Evolutionary conservation across 2,329 filamentous ascomycete genomes (phyloP), one percentile per base, ranked within the genome.

Genomic region (Zasmidium cellare): DNA sequence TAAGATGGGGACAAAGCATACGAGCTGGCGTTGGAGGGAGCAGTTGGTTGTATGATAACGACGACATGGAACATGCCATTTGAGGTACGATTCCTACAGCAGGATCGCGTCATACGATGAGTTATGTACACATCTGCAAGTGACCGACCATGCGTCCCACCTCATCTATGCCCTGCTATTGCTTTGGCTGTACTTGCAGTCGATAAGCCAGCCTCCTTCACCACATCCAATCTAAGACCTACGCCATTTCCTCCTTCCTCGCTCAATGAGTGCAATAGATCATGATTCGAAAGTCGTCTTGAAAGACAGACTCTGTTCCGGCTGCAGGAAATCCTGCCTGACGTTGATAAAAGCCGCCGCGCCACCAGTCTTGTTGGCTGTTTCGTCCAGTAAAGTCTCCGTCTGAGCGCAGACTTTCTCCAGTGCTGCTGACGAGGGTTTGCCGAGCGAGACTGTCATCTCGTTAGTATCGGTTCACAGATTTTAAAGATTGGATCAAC

Each of bases 401-500:
- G 92, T 96, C 76, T 97, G 92, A 59, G 92, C 89, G 70, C 90
- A 92, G 5, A 97, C 74, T 59, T 86, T 88, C 74, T 97, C 93
- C 25, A 99, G 76, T 1, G 92, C 90, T 1, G 94, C 90, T 3
- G 88, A 87, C 2, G 91, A 92, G 0, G 91, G 93, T 76, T 96
- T 96, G 51, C 94, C 94, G 2, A 97, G 81, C 0, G 91, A 96
- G 45, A 91, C 93, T 97, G 67, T n/a, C 52, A 19, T 19, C 6
- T 3, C 31, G 66, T 76, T 66, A 24, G 45, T 47, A 47, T 47
- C 9, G 14, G 20, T n/a, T 9, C 3, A 47, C 11, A 47, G 45
- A 47, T 11, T 9, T 11, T 28, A 24, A 6, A 18, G 23, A 18
- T 11, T 22, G 18, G 19, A 11, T 50, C 35, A 16, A 81, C 87